phyloP scores from a whole-genome alignment of 192 early-diverging fungal genomes.

The Neocallimastix lanati region DNA sequence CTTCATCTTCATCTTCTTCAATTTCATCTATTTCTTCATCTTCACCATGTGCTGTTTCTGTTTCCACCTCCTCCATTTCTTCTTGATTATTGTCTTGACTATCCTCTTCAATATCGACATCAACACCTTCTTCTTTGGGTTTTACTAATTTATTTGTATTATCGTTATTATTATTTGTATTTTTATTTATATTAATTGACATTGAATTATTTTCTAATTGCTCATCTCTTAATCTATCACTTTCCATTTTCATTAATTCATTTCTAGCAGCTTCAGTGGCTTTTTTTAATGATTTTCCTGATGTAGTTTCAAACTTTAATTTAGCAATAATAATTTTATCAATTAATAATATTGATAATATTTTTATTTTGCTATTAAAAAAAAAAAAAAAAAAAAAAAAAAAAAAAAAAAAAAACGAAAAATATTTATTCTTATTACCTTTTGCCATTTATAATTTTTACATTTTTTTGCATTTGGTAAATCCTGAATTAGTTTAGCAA shows the following conservation, averaged over 20 bases:
- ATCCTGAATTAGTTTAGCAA: slow-evolving; percentile 73
- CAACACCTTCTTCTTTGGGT: background rate
- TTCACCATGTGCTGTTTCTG: background rate
- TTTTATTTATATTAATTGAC: background rate
- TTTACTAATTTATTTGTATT: too few species aligned
- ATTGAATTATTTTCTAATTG: background rate
- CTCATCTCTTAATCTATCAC: background rate
- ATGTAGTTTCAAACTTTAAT: background rate
- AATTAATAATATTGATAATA: too few species aligned
- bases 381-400: too few species aligned
- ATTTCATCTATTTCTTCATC: background rate
- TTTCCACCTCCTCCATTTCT: background rate
- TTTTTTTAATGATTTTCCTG: background rate
- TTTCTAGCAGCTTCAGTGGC: background rate
- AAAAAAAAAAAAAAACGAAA: too few species aligned
- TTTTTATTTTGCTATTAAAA: too few species aligned
- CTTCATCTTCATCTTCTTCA: too few species aligned
- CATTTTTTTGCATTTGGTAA: slow-evolving; percentile 55
- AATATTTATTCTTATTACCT: background rate
- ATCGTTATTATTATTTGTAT: too few species aligned
- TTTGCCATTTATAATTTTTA: slow-evolving; percentile 48
- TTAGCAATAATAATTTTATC: too few species aligned
- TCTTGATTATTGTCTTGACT: background rate
- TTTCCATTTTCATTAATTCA: background rate
- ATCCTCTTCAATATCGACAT: background rate